Evolutionary conservation across 805 yeast genomes (phyloP), one percentile per base, ranked within the genome.

Genomic region (Pichia manshurica): DNA sequence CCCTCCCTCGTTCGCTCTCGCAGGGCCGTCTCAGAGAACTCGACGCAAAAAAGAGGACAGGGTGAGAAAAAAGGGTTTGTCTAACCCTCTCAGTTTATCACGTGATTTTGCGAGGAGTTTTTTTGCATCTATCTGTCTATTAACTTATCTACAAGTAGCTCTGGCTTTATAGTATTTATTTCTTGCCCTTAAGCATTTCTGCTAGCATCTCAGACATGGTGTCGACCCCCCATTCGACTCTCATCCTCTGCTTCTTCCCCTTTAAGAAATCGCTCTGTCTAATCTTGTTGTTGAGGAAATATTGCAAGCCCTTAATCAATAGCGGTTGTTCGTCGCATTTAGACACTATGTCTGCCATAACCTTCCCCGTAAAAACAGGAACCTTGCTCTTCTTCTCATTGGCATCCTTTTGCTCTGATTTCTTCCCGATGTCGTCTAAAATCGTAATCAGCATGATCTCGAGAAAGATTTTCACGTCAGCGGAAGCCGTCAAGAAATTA

Each of bases 371-470:
- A 47, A 65, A 73, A 13, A 61, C 68, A 34, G 59, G 51, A n/a
- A 67, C 70, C 9, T 53, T 52, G 2, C 56, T 43, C 17, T 57
- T 60, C 38, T 64, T 69, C 1, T 22, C 21, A 8, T 80, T 80
- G 48, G 69, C 67, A 1, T 69, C 60, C 50, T 68, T 72, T 15
- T 62, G 56, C 56, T 81, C 86, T 0, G 84, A 77, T 56, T 75
- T 77, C 60, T 79, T 83, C 10, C 79, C 95, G 8, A 84, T 56
- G 15, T 70, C 68, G 50, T 85, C 83, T 36, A 87, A 71, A 53
- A 88, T 71, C 6, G 84, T 78, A 22, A 84, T 82, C 45, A 90
- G 64, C 44, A 87, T 63, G 25, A 88, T 74, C 59, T 91, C 96
- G 53, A 87, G 51, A 57, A 91, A 87, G 19, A 88, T 63, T 34